Evolutionary conservation across 345 rosid species (phyloP), one percentile per base, ranked within the genome.

Genomic region (Salix viminalis): DNA sequence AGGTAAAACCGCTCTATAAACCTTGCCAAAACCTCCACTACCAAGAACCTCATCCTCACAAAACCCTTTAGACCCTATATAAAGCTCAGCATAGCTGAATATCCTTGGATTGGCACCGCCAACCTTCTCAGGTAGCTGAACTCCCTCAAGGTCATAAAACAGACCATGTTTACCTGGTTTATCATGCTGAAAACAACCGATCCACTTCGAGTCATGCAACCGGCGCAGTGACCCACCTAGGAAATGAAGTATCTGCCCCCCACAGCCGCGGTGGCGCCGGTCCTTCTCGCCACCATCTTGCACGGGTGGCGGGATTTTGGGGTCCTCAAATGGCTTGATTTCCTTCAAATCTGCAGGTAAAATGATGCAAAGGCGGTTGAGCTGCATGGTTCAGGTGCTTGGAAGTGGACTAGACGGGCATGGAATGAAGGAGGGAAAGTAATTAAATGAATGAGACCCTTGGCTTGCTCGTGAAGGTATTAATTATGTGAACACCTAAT

Each of bases 1-100:
- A 0, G 99, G 99, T 62, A 96, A 76, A 79, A 88, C 79, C 5
- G 99, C 96, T 72, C 87, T 86, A 58, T 92, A 93, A 30, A 93
- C 99, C 36, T 76, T 87, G 2, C 98, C 99, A 70, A 93, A 96
- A 16, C 97, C 98, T 52, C 99, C 99, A 76, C 96, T 91, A 0
- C 99, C 99, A 16, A 96, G 94, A 79, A 96, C 87, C 68, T 85
- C 79, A 6, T 87, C 89, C 32, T 88, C 87, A 69, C 85, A 83
- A 34, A 96, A 96, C 21, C 96, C 99, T 0, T 89, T 92, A 30
- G 97, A 84, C 5, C 99, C 99, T 70, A 96, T 96, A 71, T 92
- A 96, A 56, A 96, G 92, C 89, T 96, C 98, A 0, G 97, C 82
- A 78, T 91, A 96, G 52, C 99, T 90, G 61, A 93, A 96, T 79